Evolutionary conservation across 139 green algal genomes (phyloP).

Genomic region (Chara braunii): DNA sequence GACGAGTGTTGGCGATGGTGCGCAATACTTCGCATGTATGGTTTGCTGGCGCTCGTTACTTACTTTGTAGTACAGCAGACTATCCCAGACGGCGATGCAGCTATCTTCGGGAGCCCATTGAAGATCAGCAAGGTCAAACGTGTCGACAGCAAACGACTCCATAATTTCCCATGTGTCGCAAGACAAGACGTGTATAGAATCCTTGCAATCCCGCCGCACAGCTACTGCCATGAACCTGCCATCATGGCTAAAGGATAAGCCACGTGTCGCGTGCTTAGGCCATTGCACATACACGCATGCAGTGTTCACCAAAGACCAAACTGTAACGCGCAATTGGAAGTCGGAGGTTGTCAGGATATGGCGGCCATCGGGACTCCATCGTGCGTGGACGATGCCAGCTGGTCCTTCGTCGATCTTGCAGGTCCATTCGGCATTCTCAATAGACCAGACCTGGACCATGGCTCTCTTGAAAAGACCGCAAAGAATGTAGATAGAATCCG

Average conservation of each 20-base stretch:
- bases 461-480: constrained; percentile 53
- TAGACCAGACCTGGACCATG: constrained; percentile 61
- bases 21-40: no score
- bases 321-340: constrained; percentile 68
- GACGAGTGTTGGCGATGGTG: no score
- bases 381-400: constrained; percentile 45
- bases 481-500: constrained; percentile 63
- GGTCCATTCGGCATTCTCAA: constrained; percentile 65
- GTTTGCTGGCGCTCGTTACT: no score
- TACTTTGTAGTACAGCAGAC: constrained; percentile 23
- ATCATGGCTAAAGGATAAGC: constrained; percentile 63
- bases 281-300: constrained; percentile 55
- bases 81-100: constrained; percentile 43
- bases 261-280: constrained; percentile 59
- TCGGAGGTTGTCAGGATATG: constrained; percentile 59
- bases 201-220: constrained; percentile 47
- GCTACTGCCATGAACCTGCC: constrained; percentile 60
- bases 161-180: constrained; percentile 30
- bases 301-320: constrained; percentile 70
- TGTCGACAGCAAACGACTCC: constrained; percentile 6
- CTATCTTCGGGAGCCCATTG: constrained; percentile 37
- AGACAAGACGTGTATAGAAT: constrained; percentile 24
- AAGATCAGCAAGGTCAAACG: constrained; percentile 30
- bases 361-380: constrained; percentile 48
- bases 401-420: constrained; percentile 81